phyloP scores from a whole-genome alignment of 2,329 filamentous ascomycete genomes.

The Macroventuria anomochaeta region DNA sequence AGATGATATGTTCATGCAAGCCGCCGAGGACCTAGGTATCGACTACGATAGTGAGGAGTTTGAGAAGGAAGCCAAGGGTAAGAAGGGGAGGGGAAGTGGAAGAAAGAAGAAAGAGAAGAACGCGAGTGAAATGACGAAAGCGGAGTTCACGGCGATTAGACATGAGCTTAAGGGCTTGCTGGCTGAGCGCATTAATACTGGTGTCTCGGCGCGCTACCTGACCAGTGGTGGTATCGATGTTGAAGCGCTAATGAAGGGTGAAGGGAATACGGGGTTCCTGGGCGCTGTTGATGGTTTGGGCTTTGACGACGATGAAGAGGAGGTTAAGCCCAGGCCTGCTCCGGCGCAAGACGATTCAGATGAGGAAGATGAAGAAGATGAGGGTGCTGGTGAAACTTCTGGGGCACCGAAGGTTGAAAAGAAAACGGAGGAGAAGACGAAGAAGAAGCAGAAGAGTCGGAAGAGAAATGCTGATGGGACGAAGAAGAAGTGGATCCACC shows the following conservation, averaged over 20 bases:
- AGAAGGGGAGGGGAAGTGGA: slow-evolving; percentile 69
- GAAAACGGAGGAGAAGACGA: not conserved
- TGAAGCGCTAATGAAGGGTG: slow-evolving; percentile 68
- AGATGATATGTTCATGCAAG: slow-evolving; percentile 81
- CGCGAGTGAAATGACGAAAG: slow-evolving; percentile 71
- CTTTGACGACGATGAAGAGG: slow-evolving; percentile 36
- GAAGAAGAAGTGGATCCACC: slow-evolving; percentile 20
- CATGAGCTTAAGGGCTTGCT: slow-evolving; percentile 76
- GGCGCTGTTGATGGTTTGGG: slow-evolving; percentile 61
- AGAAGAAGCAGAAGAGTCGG: slow-evolving; percentile 6
- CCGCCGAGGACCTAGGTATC: slow-evolving; percentile 90
- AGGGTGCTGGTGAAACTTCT: not conserved
- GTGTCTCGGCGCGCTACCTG: slow-evolving; percentile 86
- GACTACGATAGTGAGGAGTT: slow-evolving; percentile 93
- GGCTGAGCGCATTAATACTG: slow-evolving; percentile 77
- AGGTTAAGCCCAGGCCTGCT: slow-evolving; percentile 17
- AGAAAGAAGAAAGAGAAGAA: slow-evolving; percentile 77
- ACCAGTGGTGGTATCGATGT: slow-evolving; percentile 86
- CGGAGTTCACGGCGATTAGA: slow-evolving; percentile 71
- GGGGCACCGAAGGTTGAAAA: not conserved
- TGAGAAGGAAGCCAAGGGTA: slow-evolving; percentile 63
- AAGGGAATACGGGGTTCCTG: slow-evolving; percentile 69
- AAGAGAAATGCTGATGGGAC: slow-evolving; percentile 13
- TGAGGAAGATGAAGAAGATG: slow-evolving; percentile 30
- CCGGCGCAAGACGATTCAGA: slow-evolving; percentile 27